phyloP scores from a whole-genome alignment of 495 filamentous ascomycete genomes.

The Apodospora peruviana region DNA sequence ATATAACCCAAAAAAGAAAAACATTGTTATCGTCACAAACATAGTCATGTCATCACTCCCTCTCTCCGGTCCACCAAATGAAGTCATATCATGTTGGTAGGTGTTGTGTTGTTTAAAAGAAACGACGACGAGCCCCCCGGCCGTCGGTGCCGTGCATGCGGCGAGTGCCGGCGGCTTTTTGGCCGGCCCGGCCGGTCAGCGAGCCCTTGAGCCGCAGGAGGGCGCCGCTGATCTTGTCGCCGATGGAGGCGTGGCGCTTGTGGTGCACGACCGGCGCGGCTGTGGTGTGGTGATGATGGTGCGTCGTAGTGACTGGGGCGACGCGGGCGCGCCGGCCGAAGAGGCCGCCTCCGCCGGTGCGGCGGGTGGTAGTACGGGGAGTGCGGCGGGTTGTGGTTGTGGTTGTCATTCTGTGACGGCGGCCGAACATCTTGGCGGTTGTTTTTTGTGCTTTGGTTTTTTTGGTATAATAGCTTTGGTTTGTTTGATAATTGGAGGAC shows the following conservation, averaged over 20 bases:
- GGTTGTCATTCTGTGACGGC: background rate
- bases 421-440: background rate
- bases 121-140: conserved; percentile 28
- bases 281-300: conserved; percentile 20
- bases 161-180: conserved; percentile 62
- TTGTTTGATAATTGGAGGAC: too few species aligned
- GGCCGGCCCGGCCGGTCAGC: conserved; percentile 54
- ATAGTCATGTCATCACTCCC: background rate
- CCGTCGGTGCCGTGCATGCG: conserved; percentile 71
- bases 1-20: too few species aligned
- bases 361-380: conserved; percentile 3
- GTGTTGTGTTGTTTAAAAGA: background rate
- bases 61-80: background rate
- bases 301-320: too few species aligned
- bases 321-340: background rate
- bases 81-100: background rate
- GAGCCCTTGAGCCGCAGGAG: conserved; percentile 60
- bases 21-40: too few species aligned
- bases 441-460: background rate
- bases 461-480: background rate
- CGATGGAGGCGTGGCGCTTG: conserved; percentile 49
- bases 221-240: conserved; percentile 66
- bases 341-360: conserved; percentile 9
- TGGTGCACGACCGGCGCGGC: conserved; percentile 39
- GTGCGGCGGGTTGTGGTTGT: conserved; percentile 4